These are phyloP conservation scores for Erysimum pusillum DNA, from an alignment of 441 rosid genomes.

Conservation along the genomic window DNA sequence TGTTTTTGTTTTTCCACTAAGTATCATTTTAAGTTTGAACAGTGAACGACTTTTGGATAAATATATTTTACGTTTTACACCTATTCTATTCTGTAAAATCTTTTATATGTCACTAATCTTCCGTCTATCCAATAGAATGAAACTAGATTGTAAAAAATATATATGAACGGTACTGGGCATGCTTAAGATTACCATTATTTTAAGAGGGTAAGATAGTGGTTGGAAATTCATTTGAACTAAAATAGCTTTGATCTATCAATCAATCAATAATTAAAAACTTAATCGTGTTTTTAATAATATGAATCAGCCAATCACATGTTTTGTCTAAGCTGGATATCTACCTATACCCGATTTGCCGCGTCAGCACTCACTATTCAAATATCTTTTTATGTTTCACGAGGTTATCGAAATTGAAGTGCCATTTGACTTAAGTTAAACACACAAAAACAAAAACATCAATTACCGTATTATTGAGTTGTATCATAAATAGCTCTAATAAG, in stretches of 20 bases:
- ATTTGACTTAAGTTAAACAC: neutral
- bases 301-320: slow-evolving; percentile 38
- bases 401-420: slow-evolving; percentile 23
- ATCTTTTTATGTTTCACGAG: neutral
- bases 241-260: neutral
- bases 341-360: slow-evolving; percentile 38
- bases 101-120: neutral
- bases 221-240: slow-evolving; percentile 14
- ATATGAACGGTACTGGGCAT: slow-evolving; percentile 24
- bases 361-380: slow-evolving; percentile 30
- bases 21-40: neutral
- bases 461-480: too few relatives aligned
- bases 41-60: too few relatives aligned
- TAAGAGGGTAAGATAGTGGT: slow-evolving; percentile 30
- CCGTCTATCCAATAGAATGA: slow-evolving; percentile 6
- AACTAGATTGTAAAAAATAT: slow-evolving; percentile 1
- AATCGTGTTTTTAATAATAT: slow-evolving; percentile 15
- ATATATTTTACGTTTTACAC: neutral
- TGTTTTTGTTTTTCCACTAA: too few relatives aligned
- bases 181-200: neutral
- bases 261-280: slow-evolving; percentile 10
- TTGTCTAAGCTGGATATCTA: slow-evolving; percentile 35
- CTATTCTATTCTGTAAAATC: neutral
- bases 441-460: neutral
- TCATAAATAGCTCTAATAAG: too few relatives aligned